Percentiles rank a stretch among this genome's conserved stretches.
phyloP scores from a whole-genome alignment of 208 protist species.

The Crithidia fasciculata region DNA sequence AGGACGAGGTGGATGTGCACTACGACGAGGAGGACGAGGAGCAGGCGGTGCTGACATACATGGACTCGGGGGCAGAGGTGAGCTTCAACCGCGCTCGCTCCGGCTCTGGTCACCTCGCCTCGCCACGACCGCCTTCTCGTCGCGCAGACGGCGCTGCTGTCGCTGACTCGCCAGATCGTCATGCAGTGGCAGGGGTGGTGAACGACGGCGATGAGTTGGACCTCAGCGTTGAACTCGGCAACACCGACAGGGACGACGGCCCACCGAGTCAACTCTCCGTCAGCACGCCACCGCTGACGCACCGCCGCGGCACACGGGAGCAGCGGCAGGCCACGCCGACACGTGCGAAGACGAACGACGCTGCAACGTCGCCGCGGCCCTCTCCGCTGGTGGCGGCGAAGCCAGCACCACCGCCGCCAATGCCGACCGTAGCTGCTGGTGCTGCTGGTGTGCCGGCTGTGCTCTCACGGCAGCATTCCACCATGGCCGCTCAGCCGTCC shows the following conservation, averaged over 20 bases:
- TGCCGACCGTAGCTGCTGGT: not conserved
- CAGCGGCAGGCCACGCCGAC: not conserved
- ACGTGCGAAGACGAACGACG: not conserved
- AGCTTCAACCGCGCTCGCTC: constrained; percentile 4
- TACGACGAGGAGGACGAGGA: constrained; percentile 73
- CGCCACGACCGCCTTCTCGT: not conserved
- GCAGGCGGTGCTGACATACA: constrained; percentile 64
- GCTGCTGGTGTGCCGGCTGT: not conserved
- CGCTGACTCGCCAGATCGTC: not conserved
- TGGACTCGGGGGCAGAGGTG: constrained; percentile 29
- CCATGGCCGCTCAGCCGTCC: constrained; percentile 7
- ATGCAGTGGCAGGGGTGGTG: too few species aligned
- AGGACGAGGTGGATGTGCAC: constrained; percentile 19
- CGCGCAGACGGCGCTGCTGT: too few species aligned
- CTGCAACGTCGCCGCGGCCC: not conserved
- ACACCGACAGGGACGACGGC: constrained; percentile 3
- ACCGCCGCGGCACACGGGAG: constrained; percentile 3
- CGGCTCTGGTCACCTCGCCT: constrained; percentile 5
- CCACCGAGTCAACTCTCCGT: constrained; percentile 13
- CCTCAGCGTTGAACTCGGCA: constrained; percentile 13
- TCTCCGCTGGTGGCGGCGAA: constrained; percentile 6
- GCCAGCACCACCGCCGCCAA: not conserved
- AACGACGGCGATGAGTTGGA: not conserved
- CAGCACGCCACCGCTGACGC: constrained; percentile 5
- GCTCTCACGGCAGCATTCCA: constrained; percentile 19